A percentile compares a stretch with the other conserved stretches of the same genome.
These are phyloP conservation scores for Alternaria sp. DNA, from an alignment of 2,329 filamentous ascomycete genomes.

Conservation along the genomic window DNA sequence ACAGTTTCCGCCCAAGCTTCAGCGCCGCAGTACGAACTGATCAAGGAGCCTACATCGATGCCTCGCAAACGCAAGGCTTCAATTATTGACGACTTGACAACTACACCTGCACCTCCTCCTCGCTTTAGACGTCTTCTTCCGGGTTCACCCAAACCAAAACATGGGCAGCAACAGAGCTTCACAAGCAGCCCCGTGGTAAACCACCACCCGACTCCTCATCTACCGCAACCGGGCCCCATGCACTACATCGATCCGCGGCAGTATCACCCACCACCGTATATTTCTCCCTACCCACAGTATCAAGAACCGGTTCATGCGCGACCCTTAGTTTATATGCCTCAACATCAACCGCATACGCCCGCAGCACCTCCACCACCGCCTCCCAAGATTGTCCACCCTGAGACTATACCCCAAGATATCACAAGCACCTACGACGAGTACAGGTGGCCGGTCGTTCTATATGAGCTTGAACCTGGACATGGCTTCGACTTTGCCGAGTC, in stretches of 20 bases:
- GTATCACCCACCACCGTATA: background rate
- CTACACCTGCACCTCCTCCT: background rate
- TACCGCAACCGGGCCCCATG: background rate
- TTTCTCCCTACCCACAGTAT: background rate
- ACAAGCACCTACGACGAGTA: constrained; percentile 27
- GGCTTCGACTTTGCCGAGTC: constrained; percentile 18
- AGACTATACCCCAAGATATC: constrained; percentile 19
- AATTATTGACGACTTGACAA: background rate
- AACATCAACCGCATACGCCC: background rate
- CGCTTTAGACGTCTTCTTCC: background rate
- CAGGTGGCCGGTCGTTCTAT: constrained; percentile 30
- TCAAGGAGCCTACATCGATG: background rate
- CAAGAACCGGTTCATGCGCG: background rate
- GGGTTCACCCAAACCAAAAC: background rate
- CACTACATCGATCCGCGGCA: background rate
- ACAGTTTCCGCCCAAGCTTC: background rate
- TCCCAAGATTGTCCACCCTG: constrained; percentile 2
- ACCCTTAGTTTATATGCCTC: background rate
- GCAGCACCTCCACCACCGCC: background rate
- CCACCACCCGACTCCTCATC: background rate
- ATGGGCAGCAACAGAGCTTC: background rate
- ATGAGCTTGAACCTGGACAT: constrained; percentile 17
- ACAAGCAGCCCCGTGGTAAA: background rate
- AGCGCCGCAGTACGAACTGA: background rate
- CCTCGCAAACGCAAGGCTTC: background rate